Evolutionary conservation across 805 yeast species (phyloP).

Genomic region (Candida suzukii): DNA sequence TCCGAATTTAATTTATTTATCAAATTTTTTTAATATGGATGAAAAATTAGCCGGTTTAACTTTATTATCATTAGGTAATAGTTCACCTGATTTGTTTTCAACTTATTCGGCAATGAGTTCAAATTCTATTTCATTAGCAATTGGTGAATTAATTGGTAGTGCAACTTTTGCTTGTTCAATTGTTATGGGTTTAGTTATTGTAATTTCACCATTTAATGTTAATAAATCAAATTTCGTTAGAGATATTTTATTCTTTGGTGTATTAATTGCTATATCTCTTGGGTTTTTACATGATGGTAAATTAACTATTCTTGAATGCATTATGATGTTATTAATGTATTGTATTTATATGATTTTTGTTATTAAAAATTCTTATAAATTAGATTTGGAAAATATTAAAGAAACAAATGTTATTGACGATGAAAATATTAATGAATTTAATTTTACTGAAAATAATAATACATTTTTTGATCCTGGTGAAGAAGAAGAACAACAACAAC

Average conservation of each 20-base stretch:
- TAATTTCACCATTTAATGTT: conserved; percentile 42
- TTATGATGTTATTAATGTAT: conserved; percentile 50
- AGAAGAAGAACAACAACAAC: too few species aligned
- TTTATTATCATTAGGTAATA: conserved; percentile 84
- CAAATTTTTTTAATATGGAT: conserved; percentile 54
- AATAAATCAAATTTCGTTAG: conserved; percentile 43
- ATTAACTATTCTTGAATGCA: conserved; percentile 49
- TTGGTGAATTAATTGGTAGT: conserved; percentile 49
- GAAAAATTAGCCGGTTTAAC: conserved; percentile 84
- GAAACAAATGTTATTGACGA: neutral
- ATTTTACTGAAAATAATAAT: too few species aligned
- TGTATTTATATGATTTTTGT: conserved; percentile 47
- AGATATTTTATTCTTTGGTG: conserved; percentile 53
- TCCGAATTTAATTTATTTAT: conserved; percentile 66
- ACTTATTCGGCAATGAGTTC: conserved; percentile 76
- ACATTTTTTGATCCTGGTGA: too few species aligned
- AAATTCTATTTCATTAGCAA: conserved; percentile 50
- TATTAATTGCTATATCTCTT: conserved; percentile 43
- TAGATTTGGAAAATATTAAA: neutral
- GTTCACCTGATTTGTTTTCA: conserved; percentile 82
- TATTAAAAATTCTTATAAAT: conserved; percentile 10
- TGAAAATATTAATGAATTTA: too few species aligned
- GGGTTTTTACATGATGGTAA: conserved; percentile 47
- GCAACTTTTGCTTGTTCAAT: conserved; percentile 45
- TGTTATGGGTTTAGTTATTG: conserved; percentile 43